Percentiles rank a stretch among this genome's conserved stretches.
phyloP scores from a whole-genome alignment of 2,329 filamentous ascomycete species.

The Colletotrichum tabaci region DNA sequence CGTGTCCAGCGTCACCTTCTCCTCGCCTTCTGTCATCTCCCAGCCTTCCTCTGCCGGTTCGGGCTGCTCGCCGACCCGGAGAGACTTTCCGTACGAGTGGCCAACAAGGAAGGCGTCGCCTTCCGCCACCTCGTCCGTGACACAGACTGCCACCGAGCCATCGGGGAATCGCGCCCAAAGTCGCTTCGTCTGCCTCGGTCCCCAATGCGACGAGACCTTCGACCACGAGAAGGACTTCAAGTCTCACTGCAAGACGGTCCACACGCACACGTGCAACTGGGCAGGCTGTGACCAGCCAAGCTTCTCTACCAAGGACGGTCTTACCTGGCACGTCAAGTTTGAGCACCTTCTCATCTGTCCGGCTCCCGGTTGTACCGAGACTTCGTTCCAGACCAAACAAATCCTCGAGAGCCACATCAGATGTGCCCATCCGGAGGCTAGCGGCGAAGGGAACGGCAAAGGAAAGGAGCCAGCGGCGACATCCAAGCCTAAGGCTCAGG shows the following conservation, averaged over 20 bases:
- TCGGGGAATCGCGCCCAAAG: slow-evolving; percentile 35
- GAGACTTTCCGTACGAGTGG: slow-evolving; percentile 46
- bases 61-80: slow-evolving; percentile 50
- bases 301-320: slow-evolving; percentile 55
- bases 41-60: slow-evolving; percentile 50
- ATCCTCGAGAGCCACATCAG: slow-evolving; percentile 56
- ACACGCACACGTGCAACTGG: slow-evolving; percentile 58
- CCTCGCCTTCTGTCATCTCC: slow-evolving; percentile 42
- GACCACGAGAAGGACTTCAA: slow-evolving; percentile 46
- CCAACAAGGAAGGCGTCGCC: slow-evolving; percentile 33
- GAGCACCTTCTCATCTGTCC: slow-evolving; percentile 62
- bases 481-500: neutral
- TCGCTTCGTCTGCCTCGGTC: slow-evolving; percentile 48
- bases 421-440: slow-evolving; percentile 51
- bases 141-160: slow-evolving; percentile 28
- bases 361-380: slow-evolving; percentile 55
- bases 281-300: slow-evolving; percentile 52
- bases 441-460: slow-evolving; percentile 18
- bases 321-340: slow-evolving; percentile 60
- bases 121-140: slow-evolving; percentile 47
- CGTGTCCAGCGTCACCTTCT: slow-evolving; percentile 47
- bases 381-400: slow-evolving; percentile 52
- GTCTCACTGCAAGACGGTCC: slow-evolving; percentile 46
- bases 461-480: slow-evolving; percentile 42
- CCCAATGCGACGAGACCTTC: slow-evolving; percentile 48